A percentile compares a stretch with the other conserved stretches of the same genome.
These are phyloP conservation scores for Cyphellophora europaea DNA, from an alignment of 2,329 filamentous ascomycete genomes.

Conservation along the genomic window DNA sequence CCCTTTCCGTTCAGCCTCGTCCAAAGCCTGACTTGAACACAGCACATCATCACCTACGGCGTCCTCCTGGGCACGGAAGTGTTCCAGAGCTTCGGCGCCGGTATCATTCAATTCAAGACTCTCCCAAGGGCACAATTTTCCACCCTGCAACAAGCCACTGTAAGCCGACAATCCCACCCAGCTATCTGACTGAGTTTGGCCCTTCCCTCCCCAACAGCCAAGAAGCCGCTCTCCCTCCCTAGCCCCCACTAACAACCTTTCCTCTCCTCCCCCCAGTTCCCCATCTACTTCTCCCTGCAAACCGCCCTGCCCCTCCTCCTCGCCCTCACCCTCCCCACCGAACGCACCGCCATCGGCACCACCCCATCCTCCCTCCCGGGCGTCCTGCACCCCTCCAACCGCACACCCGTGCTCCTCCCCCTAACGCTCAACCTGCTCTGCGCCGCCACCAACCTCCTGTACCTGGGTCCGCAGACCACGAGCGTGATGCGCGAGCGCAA, in stretches of 20 bases:
- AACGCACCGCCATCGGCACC: conserved; percentile 26
- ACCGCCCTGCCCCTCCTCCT: conserved; percentile 63
- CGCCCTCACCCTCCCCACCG: conserved; percentile 71
- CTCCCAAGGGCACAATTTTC: conserved; percentile 75
- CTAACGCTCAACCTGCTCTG: conserved; percentile 61
- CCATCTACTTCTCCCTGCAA: conserved; percentile 78
- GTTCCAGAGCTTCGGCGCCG: conserved; percentile 64
- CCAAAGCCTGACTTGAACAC: too few species aligned
- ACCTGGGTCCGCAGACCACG: conserved; percentile 67
- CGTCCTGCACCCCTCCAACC: conserved; percentile 51
- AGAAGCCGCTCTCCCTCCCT: too few species aligned
- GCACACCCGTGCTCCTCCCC: conserved; percentile 57
- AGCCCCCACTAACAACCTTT: too few species aligned
- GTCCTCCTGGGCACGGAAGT: conserved; percentile 78
- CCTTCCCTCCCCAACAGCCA: too few species aligned
- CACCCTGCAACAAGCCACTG: conserved; percentile 64
- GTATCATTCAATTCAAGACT: conserved; percentile 65
- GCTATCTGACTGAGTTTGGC: too few species aligned
- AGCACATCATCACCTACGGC: conserved; percentile 56
- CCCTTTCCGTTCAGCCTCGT: too few species aligned
- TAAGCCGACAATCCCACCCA: too few species aligned
- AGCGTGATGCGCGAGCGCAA: conserved; percentile 66
- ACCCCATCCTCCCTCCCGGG: conserved; percentile 40
- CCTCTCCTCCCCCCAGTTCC: too few species aligned
- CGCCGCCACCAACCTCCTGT: conserved; percentile 59